Base-by-base conservation (phyloP, 1,139 yeast genomes). In the Kodamaea arcana region DNA sequence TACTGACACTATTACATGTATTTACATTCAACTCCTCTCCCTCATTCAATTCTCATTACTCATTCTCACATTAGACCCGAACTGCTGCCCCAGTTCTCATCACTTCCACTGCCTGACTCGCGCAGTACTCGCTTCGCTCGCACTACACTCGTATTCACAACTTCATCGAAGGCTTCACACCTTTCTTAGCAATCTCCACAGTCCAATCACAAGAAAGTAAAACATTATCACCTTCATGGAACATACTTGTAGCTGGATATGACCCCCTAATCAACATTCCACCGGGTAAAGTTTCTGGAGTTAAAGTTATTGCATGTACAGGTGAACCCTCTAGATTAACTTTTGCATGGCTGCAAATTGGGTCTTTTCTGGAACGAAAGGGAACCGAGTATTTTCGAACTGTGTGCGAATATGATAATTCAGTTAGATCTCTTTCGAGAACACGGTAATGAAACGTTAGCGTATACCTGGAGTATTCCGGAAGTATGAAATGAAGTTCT, bases 201-300 rank as follows among this genome's bases (percentile, higher is more conserved):
- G 47, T 47, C 65, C 68, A 63, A 4, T 50, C 53, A 25, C 52
- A 47, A 8, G 45, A 37, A 37, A 60, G 53, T 24, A 65, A 45
- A 20, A 40, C 44, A 30, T 54, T 47, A 4, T 56, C 65, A 4
- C 50, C 52, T 25, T 58, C 62, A 27, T 43, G 44, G 30, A 65
- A 58, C 3, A 52, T 50, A 8, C 64, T 53, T 3, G 37, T 40
- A 10, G 67, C 64, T 6, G 55, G 53, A 39, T 58, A 62, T n/a
- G 47, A 46, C 1, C 69, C 69, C 38, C 70, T 51, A 27, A 60
- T 42, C 26, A 65, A 48, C 21, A 51, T 39, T 2, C 72, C 72
- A 9, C 61, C 59, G 0, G 72, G 71, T 4, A 65, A 44, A 10
- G 53, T 49, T 24, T 62, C 69, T 3, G 59, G 56, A 0, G 56